Percentiles rank a stretch among this genome's conserved stretches.
These are phyloP conservation scores for Volutella citrinella DNA, from an alignment of 2,329 filamentous ascomycete genomes.

Conservation along the genomic window DNA sequence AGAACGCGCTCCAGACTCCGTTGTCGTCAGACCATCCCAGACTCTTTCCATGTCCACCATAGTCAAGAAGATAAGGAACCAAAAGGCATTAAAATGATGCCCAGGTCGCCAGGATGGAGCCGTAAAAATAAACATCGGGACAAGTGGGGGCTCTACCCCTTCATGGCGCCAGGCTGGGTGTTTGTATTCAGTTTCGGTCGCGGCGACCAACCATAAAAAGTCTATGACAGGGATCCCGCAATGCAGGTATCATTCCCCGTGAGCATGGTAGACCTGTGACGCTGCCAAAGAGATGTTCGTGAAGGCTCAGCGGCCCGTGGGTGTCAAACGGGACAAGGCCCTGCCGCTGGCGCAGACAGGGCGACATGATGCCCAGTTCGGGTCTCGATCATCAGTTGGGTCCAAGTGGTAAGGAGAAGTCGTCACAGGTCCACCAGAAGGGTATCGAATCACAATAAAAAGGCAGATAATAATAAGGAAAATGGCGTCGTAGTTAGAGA, in stretches of 20 bases:
- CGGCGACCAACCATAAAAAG: conserved; percentile 19
- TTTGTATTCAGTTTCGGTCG: conserved; percentile 17
- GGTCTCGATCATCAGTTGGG: too few relatives aligned
- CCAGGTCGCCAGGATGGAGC: conserved; percentile 28
- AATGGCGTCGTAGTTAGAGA: conserved; percentile 20
- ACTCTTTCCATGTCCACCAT: conserved; percentile 17
- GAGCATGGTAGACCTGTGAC: conserved; percentile 18
- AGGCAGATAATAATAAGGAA: conserved; percentile 16
- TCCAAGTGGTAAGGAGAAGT: too few relatives aligned
- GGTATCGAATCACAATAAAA: conserved; percentile 29
- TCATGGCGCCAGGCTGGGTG: conserved; percentile 19
- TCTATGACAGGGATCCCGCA: conserved; percentile 26
- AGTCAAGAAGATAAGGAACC: conserved; percentile 12
- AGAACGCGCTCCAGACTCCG: conserved; percentile 11
- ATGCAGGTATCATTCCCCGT: conserved; percentile 17
- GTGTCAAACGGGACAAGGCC: too few relatives aligned
- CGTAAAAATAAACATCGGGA: conserved; percentile 20
- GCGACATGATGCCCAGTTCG: too few relatives aligned
- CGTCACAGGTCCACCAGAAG: conserved; percentile 30
- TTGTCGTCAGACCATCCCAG: conserved; percentile 18
- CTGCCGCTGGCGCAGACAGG: too few relatives aligned
- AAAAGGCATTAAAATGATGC: conserved; percentile 23
- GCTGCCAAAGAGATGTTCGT: conserved; percentile 17
- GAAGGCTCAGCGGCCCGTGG: too few relatives aligned
- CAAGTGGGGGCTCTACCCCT: conserved; percentile 24